These are phyloP conservation scores for Auriscalpium microsporum DNA, from an alignment of 768 basidiomycete species.

Conservation along the genomic window DNA sequence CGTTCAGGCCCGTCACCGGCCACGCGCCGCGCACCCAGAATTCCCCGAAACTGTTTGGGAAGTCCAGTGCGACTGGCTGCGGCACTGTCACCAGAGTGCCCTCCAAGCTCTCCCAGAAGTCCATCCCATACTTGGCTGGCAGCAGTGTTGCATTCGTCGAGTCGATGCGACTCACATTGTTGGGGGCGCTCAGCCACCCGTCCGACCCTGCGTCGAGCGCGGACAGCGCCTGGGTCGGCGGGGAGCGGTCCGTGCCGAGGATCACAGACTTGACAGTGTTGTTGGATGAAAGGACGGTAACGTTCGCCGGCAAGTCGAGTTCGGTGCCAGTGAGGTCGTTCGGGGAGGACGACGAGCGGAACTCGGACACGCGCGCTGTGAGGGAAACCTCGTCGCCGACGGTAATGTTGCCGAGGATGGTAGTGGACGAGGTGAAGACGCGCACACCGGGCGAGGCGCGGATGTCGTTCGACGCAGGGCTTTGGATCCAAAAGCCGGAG, in stretches of 20 bases:
- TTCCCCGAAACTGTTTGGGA: slow-evolving; percentile 45
- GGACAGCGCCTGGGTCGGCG: slow-evolving; percentile 41
- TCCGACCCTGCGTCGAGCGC: slow-evolving; percentile 44
- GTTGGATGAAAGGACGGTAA: slow-evolving; percentile 35
- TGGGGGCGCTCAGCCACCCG: slow-evolving; percentile 48
- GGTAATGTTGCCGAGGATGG: slow-evolving; percentile 25
- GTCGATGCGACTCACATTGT: slow-evolving; percentile 40
- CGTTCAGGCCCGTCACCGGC: slow-evolving; percentile 46
- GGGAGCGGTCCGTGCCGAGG: slow-evolving; percentile 43
- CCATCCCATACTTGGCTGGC: slow-evolving; percentile 45
- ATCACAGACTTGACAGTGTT: slow-evolving; percentile 41
- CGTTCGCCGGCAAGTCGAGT: slow-evolving; percentile 34
- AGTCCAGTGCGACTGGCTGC: slow-evolving; percentile 37
- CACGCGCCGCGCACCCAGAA: slow-evolving; percentile 54
- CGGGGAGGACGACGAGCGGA: slow-evolving; percentile 32
- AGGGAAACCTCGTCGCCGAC: slow-evolving; percentile 43
- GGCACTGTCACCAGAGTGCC: slow-evolving; percentile 48
- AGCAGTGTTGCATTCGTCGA: slow-evolving; percentile 37
- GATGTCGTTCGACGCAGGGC: slow-evolving; percentile 31
- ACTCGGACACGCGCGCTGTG: slow-evolving; percentile 40
- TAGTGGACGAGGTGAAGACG: slow-evolving; percentile 36
- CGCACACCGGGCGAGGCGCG: slow-evolving; percentile 44
- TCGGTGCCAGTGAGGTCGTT: slow-evolving; percentile 46
- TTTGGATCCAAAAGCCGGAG: slow-evolving; percentile 41
- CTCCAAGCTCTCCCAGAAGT: slow-evolving; percentile 59